These are phyloP conservation scores for Mycena kentingensis DNA, from an alignment of 768 basidiomycete genomes.

Conservation along the genomic window DNA sequence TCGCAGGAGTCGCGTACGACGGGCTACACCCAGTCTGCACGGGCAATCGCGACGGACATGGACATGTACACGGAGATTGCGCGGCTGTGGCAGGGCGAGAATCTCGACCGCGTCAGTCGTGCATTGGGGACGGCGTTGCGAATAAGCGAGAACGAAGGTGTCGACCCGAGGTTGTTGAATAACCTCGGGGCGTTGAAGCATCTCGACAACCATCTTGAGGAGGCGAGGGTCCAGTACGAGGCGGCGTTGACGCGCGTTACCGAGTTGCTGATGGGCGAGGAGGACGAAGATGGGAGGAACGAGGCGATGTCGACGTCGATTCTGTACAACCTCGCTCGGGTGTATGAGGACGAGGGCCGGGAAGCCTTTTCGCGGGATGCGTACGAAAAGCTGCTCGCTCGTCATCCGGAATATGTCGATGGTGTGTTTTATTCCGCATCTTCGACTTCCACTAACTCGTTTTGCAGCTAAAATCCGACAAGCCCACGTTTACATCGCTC, in stretches of 20 bases:
- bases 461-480: conserved; percentile 86
- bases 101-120: conserved; percentile 67
- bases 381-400: conserved; percentile 81
- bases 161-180: conserved; percentile 73
- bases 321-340: conserved; percentile 88
- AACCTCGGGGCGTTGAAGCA: conserved; percentile 80
- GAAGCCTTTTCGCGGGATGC: conserved; percentile 75
- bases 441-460: not conserved
- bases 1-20: conserved; percentile 55
- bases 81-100: conserved; percentile 83
- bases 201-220: conserved; percentile 58
- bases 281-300: conserved; percentile 36
- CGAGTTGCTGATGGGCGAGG: conserved; percentile 43
- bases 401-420: conserved; percentile 95
- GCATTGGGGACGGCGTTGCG: conserved; percentile 75
- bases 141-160: conserved; percentile 53
- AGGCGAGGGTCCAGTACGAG: conserved; percentile 71
- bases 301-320: conserved; percentile 78
- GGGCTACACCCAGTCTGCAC: conserved; percentile 45
- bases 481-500: conserved; percentile 71
- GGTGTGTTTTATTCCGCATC: conserved; percentile 53
- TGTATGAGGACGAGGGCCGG: conserved; percentile 85
- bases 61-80: conserved; percentile 93
- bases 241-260: conserved; percentile 65
- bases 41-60: conserved; percentile 70